Base-by-base conservation (phyloP, 2,329 filamentous ascomycete genomes). In the Sporothrix mexicana region DNA sequence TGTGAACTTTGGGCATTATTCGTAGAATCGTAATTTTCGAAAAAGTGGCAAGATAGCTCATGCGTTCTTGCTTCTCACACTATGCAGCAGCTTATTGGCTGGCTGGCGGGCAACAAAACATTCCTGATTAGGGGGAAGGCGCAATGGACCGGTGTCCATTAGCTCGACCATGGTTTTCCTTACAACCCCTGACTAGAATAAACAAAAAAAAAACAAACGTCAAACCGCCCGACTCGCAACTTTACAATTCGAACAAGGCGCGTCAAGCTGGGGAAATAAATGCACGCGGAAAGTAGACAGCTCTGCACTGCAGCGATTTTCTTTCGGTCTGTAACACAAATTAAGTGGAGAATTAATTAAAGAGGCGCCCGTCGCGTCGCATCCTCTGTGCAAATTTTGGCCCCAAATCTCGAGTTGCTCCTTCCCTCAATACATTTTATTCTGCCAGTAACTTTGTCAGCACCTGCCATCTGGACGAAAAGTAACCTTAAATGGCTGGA, bases 51-150 rank as follows among this genome's bases (percentile, higher is more conserved):
- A 68, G 45, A 20, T 15, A 15, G 23, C 25, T 17, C 41, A 7
- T 20, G 51, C 51, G 9, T 55, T 12, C 51, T 20, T 13, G 5
- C 2, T 10, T 64, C 13, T 43, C 36, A 6, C 10, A 25, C 51
- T 36, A 43, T 5, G 59, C 30, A 64, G 20, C 36, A 20, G 9
- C 36, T n/a, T 12, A 45, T 20, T 64, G n/a, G n/a, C 36, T 43
- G 36, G 36, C 30, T n/a, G 59, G 59, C 59, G 59, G 36, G 59
- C 59, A 64, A 45, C 30, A 36, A 36, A 36, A 36, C 30, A 36
- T 36, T 36, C 30, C 30, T 36, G 30, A 36, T 36, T 36, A 36
- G 30, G 20, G 41, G 59, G 59, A 43, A 45, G 36, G 36, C 45
- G 59, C 59, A 7, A 36, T 36, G 30, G 30, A 7, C 30, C 30